phyloP scores from a whole-genome alignment of 768 basidiomycete species.

The Omphalotus guepiniiformis region DNA sequence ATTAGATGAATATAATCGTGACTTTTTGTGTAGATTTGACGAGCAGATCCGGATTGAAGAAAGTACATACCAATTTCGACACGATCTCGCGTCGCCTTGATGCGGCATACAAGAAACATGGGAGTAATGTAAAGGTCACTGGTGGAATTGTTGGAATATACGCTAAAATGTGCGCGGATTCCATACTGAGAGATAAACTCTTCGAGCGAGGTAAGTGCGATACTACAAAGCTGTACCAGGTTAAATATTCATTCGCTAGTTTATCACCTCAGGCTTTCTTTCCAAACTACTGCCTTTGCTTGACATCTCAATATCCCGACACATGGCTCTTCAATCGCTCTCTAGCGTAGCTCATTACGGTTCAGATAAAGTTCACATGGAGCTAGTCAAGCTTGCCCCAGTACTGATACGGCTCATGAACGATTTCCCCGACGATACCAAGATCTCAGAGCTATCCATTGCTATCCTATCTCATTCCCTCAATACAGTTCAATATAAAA shows the following conservation, averaged over 20 bases:
- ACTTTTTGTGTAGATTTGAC: conserved; percentile 40
- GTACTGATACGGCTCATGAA: conserved; percentile 42
- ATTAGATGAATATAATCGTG: neutral
- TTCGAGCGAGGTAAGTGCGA: conserved; percentile 45
- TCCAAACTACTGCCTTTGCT: conserved; percentile 54
- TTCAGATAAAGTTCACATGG: conserved; percentile 41
- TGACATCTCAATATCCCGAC: conserved; percentile 41
- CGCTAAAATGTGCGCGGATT: conserved; percentile 59
- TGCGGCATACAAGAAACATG: conserved; percentile 39
- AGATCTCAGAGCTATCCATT: conserved; percentile 46
- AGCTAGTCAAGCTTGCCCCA: conserved; percentile 44
- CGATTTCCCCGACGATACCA: conserved; percentile 46
- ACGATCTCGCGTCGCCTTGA: conserved; percentile 47
- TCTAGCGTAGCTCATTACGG: conserved; percentile 61
- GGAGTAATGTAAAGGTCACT: conserved; percentile 40
- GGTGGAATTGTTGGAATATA: conserved; percentile 61
- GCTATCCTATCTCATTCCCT: conserved; percentile 51
- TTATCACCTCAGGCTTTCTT: conserved; percentile 50
- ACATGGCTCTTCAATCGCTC: conserved; percentile 51
- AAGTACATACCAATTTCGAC: conserved; percentile 55
- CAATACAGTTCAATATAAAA: conserved; percentile 33
- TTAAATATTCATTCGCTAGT: neutral
- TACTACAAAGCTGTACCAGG: neutral
- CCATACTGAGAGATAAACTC: conserved; percentile 55
- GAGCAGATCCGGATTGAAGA: conserved; percentile 56